phyloP scores from a whole-genome alignment of 768 basidiomycete species.

The Dioszegia aurantiaca region DNA sequence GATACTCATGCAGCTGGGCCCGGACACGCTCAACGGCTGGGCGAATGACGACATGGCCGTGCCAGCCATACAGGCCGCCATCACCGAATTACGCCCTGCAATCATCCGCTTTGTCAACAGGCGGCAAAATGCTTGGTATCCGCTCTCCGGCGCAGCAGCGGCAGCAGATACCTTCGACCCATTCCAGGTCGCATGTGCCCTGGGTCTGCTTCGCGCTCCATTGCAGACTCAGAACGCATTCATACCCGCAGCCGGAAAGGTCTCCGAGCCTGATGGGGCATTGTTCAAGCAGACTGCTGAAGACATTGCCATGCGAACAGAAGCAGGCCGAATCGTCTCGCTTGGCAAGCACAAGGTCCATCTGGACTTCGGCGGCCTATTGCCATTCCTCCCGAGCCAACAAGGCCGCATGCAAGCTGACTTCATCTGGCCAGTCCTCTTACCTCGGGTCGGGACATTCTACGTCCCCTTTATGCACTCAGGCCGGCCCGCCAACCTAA shows the following conservation, averaged over 20 bases:
- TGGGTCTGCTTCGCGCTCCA: not conserved
- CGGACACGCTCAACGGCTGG: not conserved
- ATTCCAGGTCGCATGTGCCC: not conserved
- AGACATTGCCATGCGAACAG: not conserved
- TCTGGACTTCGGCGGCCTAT: not conserved
- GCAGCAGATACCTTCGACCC: not conserved
- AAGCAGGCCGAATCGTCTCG: no score
- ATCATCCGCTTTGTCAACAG: not conserved
- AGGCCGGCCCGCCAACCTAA: no score
- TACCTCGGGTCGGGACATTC: not conserved
- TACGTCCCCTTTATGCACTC: not conserved
- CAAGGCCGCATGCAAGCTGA: not conserved
- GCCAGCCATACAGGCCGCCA: not conserved
- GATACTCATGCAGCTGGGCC: not conserved
- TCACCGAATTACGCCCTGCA: not conserved
- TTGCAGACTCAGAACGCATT: no score
- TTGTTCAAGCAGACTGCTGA: no score
- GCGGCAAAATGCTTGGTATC: not conserved
- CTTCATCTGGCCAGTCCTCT: not conserved
- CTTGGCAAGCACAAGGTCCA: no score
- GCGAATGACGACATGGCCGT: not conserved
- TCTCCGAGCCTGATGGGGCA: no score
- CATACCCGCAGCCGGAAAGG: no score
- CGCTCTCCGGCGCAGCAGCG: not conserved
- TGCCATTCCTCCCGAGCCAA: no score